These are phyloP conservation scores for Hanseniaspora lachancei DNA, from an alignment of 805 yeast genomes.

Conservation along the genomic window DNA sequence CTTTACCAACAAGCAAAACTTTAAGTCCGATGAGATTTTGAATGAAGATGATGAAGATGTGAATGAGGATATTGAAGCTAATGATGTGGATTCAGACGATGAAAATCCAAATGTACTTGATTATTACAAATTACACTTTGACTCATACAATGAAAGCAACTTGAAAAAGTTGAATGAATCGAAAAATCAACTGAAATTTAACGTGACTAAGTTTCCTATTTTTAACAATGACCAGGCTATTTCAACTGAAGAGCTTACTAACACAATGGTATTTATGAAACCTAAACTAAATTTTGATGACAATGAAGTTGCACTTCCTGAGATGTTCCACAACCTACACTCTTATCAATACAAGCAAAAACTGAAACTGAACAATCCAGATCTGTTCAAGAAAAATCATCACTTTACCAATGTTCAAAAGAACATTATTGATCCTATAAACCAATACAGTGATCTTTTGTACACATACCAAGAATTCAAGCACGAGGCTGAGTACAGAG, in stretches of 20 bases:
- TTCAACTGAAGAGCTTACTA: constrained; percentile 12
- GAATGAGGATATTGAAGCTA: constrained; percentile 23
- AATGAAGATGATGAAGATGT: constrained; percentile 14
- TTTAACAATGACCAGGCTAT: constrained; percentile 9
- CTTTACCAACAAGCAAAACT: background rate
- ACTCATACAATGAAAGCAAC: constrained; percentile 29
- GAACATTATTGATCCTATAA: constrained; percentile 47
- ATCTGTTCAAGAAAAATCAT: constrained; percentile 18
- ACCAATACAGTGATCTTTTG: constrained; percentile 59
- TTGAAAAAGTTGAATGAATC: constrained; percentile 29
- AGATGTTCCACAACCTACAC: constrained; percentile 19
- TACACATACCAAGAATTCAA: constrained; percentile 40
- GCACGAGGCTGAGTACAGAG: constrained; percentile 41
- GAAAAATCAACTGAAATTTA: constrained; percentile 18
- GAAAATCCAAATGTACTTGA: constrained; percentile 37
- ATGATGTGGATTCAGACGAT: constrained; percentile 23
- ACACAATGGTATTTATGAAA: constrained; percentile 18
- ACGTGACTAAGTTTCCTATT: constrained; percentile 10
- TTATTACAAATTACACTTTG: constrained; percentile 70
- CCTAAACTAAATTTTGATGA: constrained; percentile 19
- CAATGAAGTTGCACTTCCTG: constrained; percentile 18
- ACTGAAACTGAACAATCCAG: constrained; percentile 23
- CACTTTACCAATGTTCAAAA: constrained; percentile 35
- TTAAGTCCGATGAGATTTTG: background rate
- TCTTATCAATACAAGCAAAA: constrained; percentile 38